Base-by-base conservation (phyloP, 176 grass and related monocot species). In the Ananas comosus region DNA sequence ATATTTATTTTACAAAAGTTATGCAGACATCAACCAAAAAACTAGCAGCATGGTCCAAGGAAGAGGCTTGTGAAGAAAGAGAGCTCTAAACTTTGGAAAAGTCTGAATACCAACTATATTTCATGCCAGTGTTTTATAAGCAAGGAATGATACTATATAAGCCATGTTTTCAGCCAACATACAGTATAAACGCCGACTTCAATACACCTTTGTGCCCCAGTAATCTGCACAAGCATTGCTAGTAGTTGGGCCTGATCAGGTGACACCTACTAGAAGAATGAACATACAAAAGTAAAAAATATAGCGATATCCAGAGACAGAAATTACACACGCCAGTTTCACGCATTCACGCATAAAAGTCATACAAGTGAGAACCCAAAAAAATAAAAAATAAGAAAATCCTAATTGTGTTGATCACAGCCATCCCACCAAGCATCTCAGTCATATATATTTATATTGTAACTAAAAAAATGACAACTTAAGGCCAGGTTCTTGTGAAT, bases 181-280 rank as follows among this genome's bases (percentile, higher is more conserved):
- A 96, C 93, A 59, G 89, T 96, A 80, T 90, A 92, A 25, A 92
- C 51, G 3, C 93, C 93, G 19, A 96, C 83, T 92, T 96, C 93
- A 83, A 96, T 92, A 76, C 89, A 92, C 64, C 78, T 74, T 49
- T 72, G 28, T 27, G 93, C 89, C 64, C 83, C 93, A 78, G 85
- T 73, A 81, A 90, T 92, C 65, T 96, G 86, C 1, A 79, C 84
- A 74, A 96, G 89, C 86, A 96, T 89, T 47, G 81, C 81, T 54
- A 96, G 80, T 51, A 96, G 81, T 74, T 96, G 93, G 70, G 83
- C 93, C 67, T 96, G 93, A 29, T 88, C 86, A 0, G 92, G 92
- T 48, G 88, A 89, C 73, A 96, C 92, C 92, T 96, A 87, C 17
- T 13, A 79, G 70, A 70, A 68, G 12, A 74, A 61, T 56, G 23